Evolutionary conservation across 345 rosid genomes (phyloP).

Genomic region (Pistacia vera): DNA sequence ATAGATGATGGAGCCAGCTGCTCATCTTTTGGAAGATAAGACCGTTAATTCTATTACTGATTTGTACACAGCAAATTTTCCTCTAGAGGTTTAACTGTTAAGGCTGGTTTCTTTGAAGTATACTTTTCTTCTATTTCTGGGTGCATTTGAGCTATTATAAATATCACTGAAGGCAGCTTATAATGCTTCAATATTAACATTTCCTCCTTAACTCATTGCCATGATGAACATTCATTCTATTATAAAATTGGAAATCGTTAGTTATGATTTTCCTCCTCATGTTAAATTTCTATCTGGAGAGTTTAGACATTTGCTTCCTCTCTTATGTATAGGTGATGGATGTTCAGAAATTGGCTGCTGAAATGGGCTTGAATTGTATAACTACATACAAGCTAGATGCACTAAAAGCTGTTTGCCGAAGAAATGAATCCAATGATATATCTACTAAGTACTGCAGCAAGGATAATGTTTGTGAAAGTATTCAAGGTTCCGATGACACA

Average conservation of each 20-base stretch:
- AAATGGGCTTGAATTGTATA: slow-evolving; percentile 85
- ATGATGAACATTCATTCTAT: not conserved
- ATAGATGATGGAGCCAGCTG: not conserved
- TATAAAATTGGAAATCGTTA: not conserved
- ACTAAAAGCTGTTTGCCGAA: slow-evolving; percentile 74
- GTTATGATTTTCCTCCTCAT: not conserved
- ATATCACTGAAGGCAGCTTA: too few relatives aligned
- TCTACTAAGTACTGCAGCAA: slow-evolving; percentile 27
- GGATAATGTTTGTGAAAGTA: slow-evolving; percentile 19
- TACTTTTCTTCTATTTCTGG: not conserved
- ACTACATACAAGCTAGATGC: slow-evolving; percentile 83
- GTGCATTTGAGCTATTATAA: too few relatives aligned
- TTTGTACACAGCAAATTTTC: not conserved
- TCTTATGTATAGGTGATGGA: slow-evolving; percentile 57
- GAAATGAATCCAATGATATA: slow-evolving; percentile 37
- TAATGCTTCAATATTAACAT: too few relatives aligned
- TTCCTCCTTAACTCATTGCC: not conserved
- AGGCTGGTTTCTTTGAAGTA: not conserved
- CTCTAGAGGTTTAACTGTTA: not conserved
- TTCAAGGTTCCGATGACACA: slow-evolving; percentile 34
- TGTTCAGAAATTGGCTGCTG: slow-evolving; percentile 80
- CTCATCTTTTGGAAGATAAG: not conserved
- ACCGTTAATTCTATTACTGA: not conserved
- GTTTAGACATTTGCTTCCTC: slow-evolving; percentile 1
- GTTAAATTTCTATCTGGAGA: not conserved